These are phyloP conservation scores for Candolleomyces eurysporus DNA, from an alignment of 768 basidiomycete species.

Conservation along the genomic window DNA sequence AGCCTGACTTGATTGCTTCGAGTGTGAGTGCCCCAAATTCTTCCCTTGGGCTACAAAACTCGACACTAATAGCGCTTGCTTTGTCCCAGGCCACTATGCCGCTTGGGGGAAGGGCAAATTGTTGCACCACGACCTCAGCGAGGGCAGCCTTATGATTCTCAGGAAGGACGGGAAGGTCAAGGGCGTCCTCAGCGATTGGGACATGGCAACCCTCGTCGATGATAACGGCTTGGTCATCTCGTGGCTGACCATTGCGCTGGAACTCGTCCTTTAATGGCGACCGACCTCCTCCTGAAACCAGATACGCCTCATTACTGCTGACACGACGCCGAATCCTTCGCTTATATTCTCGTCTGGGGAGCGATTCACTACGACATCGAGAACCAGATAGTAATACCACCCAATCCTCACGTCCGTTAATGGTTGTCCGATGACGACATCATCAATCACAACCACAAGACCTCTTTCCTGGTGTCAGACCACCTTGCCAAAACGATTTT, in stretches of 20 bases:
- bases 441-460: background rate
- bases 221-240: background rate
- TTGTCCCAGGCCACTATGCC: slow-evolving; percentile 22
- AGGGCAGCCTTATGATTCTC: slow-evolving; percentile 7
- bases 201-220: slow-evolving; percentile 1
- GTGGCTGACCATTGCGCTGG: slow-evolving; percentile 3
- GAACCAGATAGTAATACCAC: background rate
- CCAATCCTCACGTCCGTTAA: background rate
- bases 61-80: background rate
- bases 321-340: slow-evolving; percentile 15
- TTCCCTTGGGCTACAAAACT: background rate
- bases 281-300: background rate
- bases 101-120: slow-evolving; percentile 11
- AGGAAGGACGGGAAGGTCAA: background rate
- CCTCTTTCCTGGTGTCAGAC: background rate
- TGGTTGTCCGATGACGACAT: background rate
- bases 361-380: slow-evolving; percentile 3
- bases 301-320: background rate
- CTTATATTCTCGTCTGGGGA: slow-evolving; percentile 22
- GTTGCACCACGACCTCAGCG: slow-evolving; percentile 9
- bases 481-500: background rate
- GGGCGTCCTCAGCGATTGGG: slow-evolving; percentile 10
- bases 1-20: slow-evolving; percentile 25
- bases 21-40: slow-evolving; percentile 22
- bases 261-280: slow-evolving; percentile 5